These are phyloP conservation scores for Sabuloglossum arenarium DNA, from an alignment of 495 filamentous ascomycete species.

Conservation along the genomic window DNA sequence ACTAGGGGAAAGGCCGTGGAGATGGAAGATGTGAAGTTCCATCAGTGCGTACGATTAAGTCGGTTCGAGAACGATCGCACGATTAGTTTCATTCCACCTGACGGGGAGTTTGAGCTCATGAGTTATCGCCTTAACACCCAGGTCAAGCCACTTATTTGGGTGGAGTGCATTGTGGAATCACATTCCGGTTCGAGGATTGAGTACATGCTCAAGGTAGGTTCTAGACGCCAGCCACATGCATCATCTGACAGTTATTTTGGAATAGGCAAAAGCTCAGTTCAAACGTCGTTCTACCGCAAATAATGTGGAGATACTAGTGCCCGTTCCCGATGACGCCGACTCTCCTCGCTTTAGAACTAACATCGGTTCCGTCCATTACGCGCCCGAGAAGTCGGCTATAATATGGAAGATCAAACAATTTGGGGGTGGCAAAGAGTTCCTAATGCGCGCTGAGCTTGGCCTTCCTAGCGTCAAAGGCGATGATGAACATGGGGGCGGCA, in stretches of 20 bases:
- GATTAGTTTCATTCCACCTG: constrained; percentile 96
- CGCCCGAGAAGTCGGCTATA: constrained; percentile 90
- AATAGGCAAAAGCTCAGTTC: constrained; percentile 81
- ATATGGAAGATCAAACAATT: constrained; percentile 99
- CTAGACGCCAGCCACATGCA: background rate
- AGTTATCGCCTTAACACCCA: constrained; percentile 97
- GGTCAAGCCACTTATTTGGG: constrained; percentile 97
- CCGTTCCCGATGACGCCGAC: constrained; percentile 94
- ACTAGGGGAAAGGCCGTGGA: constrained; percentile 94
- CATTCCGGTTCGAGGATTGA: constrained; percentile 90
- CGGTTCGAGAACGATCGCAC: constrained; percentile 97
- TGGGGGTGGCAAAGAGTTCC: constrained; percentile 91
- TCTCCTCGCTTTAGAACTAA: constrained; percentile 93
- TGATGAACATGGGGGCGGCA: constrained; percentile 85
- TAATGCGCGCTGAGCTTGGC: constrained; percentile 97
- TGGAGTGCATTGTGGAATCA: constrained; percentile 90
- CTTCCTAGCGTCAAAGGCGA: constrained; percentile 89
- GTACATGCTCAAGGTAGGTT: constrained; percentile 78
- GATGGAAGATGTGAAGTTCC: constrained; percentile 99
- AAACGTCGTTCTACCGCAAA: constrained; percentile 95
- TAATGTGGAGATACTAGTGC: constrained; percentile 95
- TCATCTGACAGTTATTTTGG: background rate
- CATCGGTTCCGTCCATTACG: constrained; percentile 95
- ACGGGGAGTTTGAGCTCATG: constrained; percentile 99
- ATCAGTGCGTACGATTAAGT: constrained; percentile 90